Evolutionary conservation across 129 eudicot species (phyloP).

Genomic region (Escallonia herrerae): DNA sequence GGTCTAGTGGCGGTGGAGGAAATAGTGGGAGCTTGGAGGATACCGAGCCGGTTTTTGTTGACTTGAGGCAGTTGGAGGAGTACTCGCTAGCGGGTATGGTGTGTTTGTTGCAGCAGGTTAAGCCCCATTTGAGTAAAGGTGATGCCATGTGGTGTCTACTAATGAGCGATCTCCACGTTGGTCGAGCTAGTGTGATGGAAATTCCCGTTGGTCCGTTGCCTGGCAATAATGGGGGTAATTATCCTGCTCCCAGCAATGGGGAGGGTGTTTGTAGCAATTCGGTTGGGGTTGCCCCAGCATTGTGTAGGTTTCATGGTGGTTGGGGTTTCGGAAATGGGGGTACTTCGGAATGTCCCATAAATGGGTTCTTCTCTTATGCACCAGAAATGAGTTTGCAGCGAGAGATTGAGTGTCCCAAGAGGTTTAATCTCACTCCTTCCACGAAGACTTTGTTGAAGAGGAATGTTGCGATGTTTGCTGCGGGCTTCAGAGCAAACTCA

Average conservation of each 20-base stretch:
- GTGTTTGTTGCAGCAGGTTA: slow-evolving; percentile 84
- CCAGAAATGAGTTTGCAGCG: slow-evolving; percentile 53
- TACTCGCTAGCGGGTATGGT: slow-evolving; percentile 88
- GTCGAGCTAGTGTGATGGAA: slow-evolving; percentile 89
- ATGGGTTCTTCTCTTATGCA: slow-evolving; percentile 48
- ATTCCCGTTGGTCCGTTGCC: slow-evolving; percentile 45
- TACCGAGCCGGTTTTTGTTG: slow-evolving; percentile 51
- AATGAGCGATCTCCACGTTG: slow-evolving; percentile 94
- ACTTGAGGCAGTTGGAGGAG: slow-evolving; percentile 86
- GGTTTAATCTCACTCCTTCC: slow-evolving; percentile 86
- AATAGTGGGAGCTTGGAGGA: slow-evolving; percentile 22
- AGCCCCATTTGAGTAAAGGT: slow-evolving; percentile 83
- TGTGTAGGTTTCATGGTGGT: slow-evolving; percentile 92
- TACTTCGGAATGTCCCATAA: slow-evolving; percentile 50
- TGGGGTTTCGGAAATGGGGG: slow-evolving; percentile 94
- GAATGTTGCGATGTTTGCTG: slow-evolving; percentile 94
- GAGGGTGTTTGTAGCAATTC: slow-evolving; percentile 25
- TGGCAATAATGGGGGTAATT: slow-evolving; percentile 23
- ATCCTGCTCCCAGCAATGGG: slow-evolving; percentile 36
- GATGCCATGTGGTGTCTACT: slow-evolving; percentile 99
- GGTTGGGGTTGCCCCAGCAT: slow-evolving; percentile 66
- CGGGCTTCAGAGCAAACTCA: slow-evolving; percentile 72
- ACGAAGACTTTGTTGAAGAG: slow-evolving; percentile 79
- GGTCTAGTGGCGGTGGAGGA: slow-evolving; percentile 22
- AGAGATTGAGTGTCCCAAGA: slow-evolving; percentile 88